Base-by-base conservation (phyloP, 108 stramenopile genomes). In the Cylindrotheca fusiformis region DNA sequence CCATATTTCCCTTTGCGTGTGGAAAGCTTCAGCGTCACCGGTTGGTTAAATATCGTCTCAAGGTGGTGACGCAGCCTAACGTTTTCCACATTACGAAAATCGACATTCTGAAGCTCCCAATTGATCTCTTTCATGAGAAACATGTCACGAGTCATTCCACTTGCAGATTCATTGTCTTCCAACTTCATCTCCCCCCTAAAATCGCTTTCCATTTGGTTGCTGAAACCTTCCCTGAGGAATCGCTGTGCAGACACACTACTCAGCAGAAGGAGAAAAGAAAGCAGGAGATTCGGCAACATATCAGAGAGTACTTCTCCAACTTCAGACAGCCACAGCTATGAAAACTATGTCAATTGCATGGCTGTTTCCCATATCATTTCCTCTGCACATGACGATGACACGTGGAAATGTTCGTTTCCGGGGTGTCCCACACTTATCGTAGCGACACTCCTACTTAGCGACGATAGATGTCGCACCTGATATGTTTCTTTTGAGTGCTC, bases 71-170 rank as follows among this genome's bases (percentile, higher is more conserved):
- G 69, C 45, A 76, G 44, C 25, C 45, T 19, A 12, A 26, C 33
- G 58, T 76, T 57, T 21, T 61, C 22, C 30, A 76, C 56, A 12
- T 49, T 20, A 6, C 32, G 32, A 22, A 70, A 62, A 44, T 61
- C 59, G 1, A 53, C 60, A 17, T 65, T 54, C 22, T 68, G 56
- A 12, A 80, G 32, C 57, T 80, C 67, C 79, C 74, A 80, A 26
- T 75, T 48, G 14, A 55, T 46, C 22, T 68, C 61, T 44, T 71
- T 56, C 70, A 76, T 65, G 30, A 75, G 33, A 57, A 54, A 67
- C 74, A 80, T 75, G 45, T 80, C 79, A 25, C 69, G 53, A 18
- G 74, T 58, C 79, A 80, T 72, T 14, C 79, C 79, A 27, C 21
- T 54, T 17, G 65, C 55, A 2, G 69, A 49, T 17, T 52, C 36